A percentile compares a stretch with the other conserved stretches of the same genome.
Conservation (phyloP, 352 stramenopile species). For the Phytophthora pistaciae region DNA sequence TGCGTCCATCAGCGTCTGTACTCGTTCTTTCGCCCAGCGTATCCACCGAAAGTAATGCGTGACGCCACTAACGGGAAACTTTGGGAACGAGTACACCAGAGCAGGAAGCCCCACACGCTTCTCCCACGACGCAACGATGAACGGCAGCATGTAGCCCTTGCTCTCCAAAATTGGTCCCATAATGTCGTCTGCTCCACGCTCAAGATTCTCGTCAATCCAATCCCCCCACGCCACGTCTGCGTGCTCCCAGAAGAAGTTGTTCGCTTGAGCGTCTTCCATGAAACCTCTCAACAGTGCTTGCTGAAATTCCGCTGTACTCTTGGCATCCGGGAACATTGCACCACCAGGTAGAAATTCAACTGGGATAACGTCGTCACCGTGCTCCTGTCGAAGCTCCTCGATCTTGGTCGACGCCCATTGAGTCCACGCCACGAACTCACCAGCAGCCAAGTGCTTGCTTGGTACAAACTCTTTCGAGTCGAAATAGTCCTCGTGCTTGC, state of each 20-base stretch:
- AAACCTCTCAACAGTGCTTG: slow-evolving; percentile 59
- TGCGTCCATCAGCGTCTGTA: slow-evolving; percentile 58
- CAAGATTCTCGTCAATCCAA: slow-evolving; percentile 62
- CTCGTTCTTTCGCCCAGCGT: slow-evolving; percentile 71
- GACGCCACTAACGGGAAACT: slow-evolving; percentile 53
- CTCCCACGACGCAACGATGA: slow-evolving; percentile 79
- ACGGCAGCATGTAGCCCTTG: slow-evolving; percentile 70
- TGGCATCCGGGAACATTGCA: slow-evolving; percentile 51
- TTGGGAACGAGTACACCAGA: slow-evolving; percentile 66
- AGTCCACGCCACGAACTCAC: slow-evolving; percentile 59
- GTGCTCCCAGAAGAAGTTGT: slow-evolving; percentile 68
- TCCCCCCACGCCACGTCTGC: slow-evolving; percentile 56
- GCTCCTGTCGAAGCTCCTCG: slow-evolving; percentile 14
- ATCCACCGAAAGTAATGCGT: slow-evolving; percentile 80
- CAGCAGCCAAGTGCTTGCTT: slow-evolving; percentile 40
- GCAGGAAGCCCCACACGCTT: slow-evolving; percentile 42
- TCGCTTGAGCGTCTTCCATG: slow-evolving; percentile 53
- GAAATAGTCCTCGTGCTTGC: slow-evolving; percentile 85
- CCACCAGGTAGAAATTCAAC: slow-evolving; percentile 45
- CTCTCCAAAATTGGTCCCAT: slow-evolving; percentile 54
- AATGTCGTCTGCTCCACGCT: slow-evolving; percentile 52
- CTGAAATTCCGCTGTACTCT: slow-evolving; percentile 62
- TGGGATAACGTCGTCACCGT: slow-evolving; percentile 29
- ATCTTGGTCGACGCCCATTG: slow-evolving; percentile 54
- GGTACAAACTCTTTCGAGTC: slow-evolving; percentile 73